phyloP scores from a whole-genome alignment of 768 basidiomycete genomes.

The Phylloporus sp. region DNA sequence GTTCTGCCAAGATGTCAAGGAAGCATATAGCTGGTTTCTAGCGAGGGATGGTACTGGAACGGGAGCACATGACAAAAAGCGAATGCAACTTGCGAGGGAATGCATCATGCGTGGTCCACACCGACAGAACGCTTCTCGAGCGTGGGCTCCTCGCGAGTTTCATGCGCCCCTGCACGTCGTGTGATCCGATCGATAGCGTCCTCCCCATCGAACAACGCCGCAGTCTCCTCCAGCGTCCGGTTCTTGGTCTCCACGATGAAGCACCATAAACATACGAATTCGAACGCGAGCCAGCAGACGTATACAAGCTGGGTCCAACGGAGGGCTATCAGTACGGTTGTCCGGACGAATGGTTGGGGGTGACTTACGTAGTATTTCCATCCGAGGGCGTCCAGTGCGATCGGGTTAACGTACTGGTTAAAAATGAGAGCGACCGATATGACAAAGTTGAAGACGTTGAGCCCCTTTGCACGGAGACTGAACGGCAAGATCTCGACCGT shows the following conservation, averaged over 20 bases:
- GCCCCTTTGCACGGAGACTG: slow-evolving; percentile 79
- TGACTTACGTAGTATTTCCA: slow-evolving; percentile 73
- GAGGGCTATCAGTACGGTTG: neutral
- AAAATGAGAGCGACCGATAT: slow-evolving; percentile 80
- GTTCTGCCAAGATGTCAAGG: neutral
- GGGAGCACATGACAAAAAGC: neutral
- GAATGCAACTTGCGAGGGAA: neutral
- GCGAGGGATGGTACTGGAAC: neutral
- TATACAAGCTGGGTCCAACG: slow-evolving; percentile 50
- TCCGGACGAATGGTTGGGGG: neutral
- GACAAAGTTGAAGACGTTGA: slow-evolving; percentile 74
- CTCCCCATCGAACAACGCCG: slow-evolving; percentile 71
- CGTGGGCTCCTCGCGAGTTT: slow-evolving; percentile 10
- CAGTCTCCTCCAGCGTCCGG: slow-evolving; percentile 77
- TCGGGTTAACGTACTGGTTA: slow-evolving; percentile 85
- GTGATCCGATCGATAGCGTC: slow-evolving; percentile 40
- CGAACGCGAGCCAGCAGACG: slow-evolving; percentile 63
- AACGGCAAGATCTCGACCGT: slow-evolving; percentile 87
- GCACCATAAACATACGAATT: slow-evolving; percentile 60
- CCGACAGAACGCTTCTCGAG: slow-evolving; percentile 18
- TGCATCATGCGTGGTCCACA: slow-evolving; percentile 5
- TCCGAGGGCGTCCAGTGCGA: slow-evolving; percentile 55
- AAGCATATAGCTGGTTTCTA: neutral
- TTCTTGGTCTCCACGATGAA: slow-evolving; percentile 70
- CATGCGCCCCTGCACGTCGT: slow-evolving; percentile 20